Evolutionary conservation across 78 protist genomes (phyloP).

Genomic region (Dictyostelium firmibasis): DNA sequence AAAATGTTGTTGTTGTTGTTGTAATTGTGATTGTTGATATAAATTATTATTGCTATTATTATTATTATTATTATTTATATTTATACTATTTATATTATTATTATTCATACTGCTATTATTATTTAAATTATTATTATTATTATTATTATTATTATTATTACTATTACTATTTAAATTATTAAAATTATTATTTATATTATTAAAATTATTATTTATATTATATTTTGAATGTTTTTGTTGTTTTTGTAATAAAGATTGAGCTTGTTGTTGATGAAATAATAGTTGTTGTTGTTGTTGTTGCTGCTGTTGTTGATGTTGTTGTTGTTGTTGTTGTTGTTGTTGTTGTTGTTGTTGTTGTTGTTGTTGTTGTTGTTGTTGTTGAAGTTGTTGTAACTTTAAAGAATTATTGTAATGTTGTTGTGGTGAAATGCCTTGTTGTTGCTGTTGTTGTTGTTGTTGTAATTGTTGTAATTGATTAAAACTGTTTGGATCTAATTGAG

Average conservation of each 20-base stretch:
- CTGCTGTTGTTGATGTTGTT: not conserved
- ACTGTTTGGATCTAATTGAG: constrained; percentile 4
- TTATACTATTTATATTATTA: too few species aligned
- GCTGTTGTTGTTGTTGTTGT: not conserved
- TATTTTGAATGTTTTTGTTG: not conserved
- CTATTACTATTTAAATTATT: too few species aligned
- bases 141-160: too few species aligned
- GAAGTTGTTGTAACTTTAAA: not conserved
- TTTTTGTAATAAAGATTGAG: not conserved
- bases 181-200: not conserved
- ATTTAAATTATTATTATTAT: too few species aligned
- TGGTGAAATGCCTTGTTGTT: not conserved
- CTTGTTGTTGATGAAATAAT: not conserved
- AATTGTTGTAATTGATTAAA: not conserved
- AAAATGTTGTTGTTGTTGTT: constrained; percentile 7
- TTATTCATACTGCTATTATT: too few species aligned
- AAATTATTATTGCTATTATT: too few species aligned
- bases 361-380: not conserved
- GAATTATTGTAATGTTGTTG: not conserved
- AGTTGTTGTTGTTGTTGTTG: not conserved
- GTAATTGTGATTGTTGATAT: not conserved
- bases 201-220: not conserved
- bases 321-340: not conserved
- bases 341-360: constrained; percentile 3
- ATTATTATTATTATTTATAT: too few species aligned